A percentile compares a stretch with the other conserved stretches of the same genome.
Conservation (phyloP, 2,329 filamentous ascomycete genomes). For the Alternaria dauci region DNA sequence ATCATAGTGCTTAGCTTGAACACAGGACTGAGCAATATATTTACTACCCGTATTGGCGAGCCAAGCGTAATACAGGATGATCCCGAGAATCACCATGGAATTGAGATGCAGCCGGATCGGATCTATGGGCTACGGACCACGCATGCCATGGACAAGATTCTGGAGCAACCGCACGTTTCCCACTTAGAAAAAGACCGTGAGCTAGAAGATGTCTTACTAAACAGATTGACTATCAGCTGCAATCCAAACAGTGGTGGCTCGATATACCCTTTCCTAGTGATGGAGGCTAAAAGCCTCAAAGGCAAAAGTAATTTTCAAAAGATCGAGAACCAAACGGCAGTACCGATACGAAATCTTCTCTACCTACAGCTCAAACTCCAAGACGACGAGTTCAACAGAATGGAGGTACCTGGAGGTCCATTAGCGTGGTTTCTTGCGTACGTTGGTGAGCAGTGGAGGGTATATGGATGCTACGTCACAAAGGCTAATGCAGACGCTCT, state of each 20-base stretch:
- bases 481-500: not conserved
- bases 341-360: conserved; percentile 24
- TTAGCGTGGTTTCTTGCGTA: conserved; percentile 29
- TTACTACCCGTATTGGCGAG: conserved; percentile 19
- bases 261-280: conserved; percentile 30
- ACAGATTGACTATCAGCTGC: conserved; percentile 17
- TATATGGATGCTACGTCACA: conserved; percentile 23
- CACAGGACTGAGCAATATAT: conserved; percentile 21
- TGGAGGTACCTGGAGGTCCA: conserved; percentile 26
- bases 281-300: conserved; percentile 29
- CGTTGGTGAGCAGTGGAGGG: conserved; percentile 27
- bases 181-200: not conserved
- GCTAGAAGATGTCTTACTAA: not conserved
- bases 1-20: conserved; percentile 8
- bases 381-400: conserved; percentile 16
- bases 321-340: conserved; percentile 27
- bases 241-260: conserved; percentile 26
- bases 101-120: conserved; percentile 24
- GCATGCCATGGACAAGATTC: not conserved
- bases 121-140: conserved; percentile 15
- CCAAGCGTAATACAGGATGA: conserved; percentile 4
- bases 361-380: conserved; percentile 23
- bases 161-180: not conserved
- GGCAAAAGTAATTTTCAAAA: conserved; percentile 19
- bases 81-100: not conserved